These are phyloP conservation scores for Penicillium parvum DNA, from an alignment of 495 filamentous ascomycete species.

Conservation along the genomic window DNA sequence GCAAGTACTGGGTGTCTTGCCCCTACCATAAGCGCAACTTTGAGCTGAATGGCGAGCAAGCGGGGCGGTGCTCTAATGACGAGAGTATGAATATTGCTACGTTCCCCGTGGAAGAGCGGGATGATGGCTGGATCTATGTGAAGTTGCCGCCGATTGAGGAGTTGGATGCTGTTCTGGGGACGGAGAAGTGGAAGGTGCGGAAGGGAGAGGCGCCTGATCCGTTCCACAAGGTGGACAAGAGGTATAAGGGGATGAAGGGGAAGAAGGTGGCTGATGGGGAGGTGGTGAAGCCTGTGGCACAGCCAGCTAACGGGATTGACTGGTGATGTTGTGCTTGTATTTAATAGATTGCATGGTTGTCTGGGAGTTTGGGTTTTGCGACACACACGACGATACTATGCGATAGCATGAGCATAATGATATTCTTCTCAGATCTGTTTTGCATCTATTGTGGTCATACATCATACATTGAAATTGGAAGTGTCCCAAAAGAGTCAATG, in stretches of 20 bases:
- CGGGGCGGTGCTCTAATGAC: constrained; percentile 76
- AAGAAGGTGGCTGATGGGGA: constrained; percentile 53
- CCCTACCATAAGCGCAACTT: constrained; percentile 94
- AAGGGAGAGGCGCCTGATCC: constrained; percentile 61
- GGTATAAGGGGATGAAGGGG: constrained; percentile 53
- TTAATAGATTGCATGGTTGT: too few species aligned
- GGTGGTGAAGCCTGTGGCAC: constrained; percentile 34
- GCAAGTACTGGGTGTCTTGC: constrained; percentile 79
- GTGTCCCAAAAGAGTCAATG: too few species aligned
- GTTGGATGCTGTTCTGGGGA: constrained; percentile 77
- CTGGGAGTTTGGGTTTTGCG: too few species aligned
- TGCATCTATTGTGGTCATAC: too few species aligned
- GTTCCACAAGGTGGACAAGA: constrained; percentile 68
- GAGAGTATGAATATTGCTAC: constrained; percentile 75
- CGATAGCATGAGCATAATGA: too few species aligned
- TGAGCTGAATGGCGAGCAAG: constrained; percentile 62
- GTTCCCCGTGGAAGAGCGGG: constrained; percentile 74
- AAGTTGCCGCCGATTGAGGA: constrained; percentile 84
- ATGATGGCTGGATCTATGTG: constrained; percentile 79
- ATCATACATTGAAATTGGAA: too few species aligned
- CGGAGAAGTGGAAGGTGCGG: constrained; percentile 76
- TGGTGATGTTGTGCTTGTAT: too few species aligned
- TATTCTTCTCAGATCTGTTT: too few species aligned
- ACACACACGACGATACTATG: too few species aligned
- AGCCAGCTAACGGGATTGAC: constrained; percentile 55